phyloP scores from a whole-genome alignment of 1,139 yeast genomes.

The Sugiyamaella paludigena region DNA sequence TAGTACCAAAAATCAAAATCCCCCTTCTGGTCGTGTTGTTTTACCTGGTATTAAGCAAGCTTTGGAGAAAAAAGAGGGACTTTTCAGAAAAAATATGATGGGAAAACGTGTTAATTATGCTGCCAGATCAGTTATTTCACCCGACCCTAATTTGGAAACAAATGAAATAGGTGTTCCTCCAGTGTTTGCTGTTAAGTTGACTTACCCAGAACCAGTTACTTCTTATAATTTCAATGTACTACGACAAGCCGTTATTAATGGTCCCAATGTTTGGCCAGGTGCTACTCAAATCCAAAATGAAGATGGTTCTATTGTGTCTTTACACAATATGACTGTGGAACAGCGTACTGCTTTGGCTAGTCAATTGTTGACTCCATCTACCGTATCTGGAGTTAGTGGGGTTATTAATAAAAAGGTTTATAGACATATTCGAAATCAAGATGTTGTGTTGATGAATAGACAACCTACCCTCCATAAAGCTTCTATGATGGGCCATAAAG shows the following conservation, averaged over 20 bases:
- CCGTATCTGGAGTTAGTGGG: slow-evolving; percentile 43
- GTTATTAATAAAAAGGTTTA: slow-evolving; percentile 87
- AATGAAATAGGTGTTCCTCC: slow-evolving; percentile 99
- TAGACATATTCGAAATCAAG: slow-evolving; percentile 92
- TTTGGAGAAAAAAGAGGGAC: slow-evolving; percentile 96
- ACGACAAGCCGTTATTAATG: slow-evolving; percentile 93
- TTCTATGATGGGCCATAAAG: slow-evolving; percentile 99
- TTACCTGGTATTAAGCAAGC: slow-evolving; percentile 97
- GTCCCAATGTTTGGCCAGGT: slow-evolving; percentile 99
- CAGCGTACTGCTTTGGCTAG: slow-evolving; percentile 96
- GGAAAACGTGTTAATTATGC: slow-evolving; percentile 99
- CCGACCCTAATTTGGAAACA: slow-evolving; percentile 97
- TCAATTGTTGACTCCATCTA: slow-evolving; percentile 85
- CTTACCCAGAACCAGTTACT: slow-evolving; percentile 99
- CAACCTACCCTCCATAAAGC: slow-evolving; percentile 99
- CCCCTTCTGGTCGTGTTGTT: slow-evolving; percentile 63
- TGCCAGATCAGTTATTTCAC: slow-evolving; percentile 98
- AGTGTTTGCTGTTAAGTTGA: slow-evolving; percentile 89
- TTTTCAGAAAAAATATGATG: slow-evolving; percentile 99
- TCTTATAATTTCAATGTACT: slow-evolving; percentile 84
- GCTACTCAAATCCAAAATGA: slow-evolving; percentile 95
- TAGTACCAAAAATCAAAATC: slow-evolving; percentile 79
- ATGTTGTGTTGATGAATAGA: slow-evolving; percentile 96
- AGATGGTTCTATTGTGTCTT: slow-evolving; percentile 83
- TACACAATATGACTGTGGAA: slow-evolving; percentile 85